phyloP scores from a whole-genome alignment of 768 basidiomycete genomes.

The Xanthoconium stramineum region DNA sequence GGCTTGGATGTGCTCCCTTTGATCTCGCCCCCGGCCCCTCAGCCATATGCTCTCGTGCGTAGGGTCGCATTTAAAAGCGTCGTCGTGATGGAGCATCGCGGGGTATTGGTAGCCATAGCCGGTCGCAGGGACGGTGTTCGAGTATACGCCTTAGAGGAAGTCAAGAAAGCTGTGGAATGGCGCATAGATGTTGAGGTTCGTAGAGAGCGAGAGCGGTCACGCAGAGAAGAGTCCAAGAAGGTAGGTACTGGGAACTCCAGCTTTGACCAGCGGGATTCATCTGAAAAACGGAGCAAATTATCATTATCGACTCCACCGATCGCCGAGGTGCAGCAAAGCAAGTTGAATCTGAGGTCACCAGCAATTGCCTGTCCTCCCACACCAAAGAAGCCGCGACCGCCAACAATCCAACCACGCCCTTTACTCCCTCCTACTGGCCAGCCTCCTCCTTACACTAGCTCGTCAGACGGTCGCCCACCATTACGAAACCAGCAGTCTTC shows the following conservation, averaged over 20 bases:
- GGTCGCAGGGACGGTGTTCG: constrained; percentile 83
- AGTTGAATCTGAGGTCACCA: constrained; percentile 19
- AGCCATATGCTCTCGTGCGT: constrained; percentile 80
- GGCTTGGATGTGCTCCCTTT: constrained; percentile 85
- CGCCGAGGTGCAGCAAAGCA: constrained; percentile 25
- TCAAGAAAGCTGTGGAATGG: constrained; percentile 86
- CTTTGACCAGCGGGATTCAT: constrained; percentile 36
- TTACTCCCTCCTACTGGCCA: constrained; percentile 40
- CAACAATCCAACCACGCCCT: constrained; percentile 23
- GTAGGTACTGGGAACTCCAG: constrained; percentile 35
- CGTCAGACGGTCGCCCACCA: constrained; percentile 29
- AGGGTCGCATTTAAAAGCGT: constrained; percentile 81
- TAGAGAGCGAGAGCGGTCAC: constrained; percentile 69
- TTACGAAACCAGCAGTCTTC: constrained; percentile 42
- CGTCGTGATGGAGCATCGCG: constrained; percentile 91
- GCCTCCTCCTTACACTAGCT: constrained; percentile 64
- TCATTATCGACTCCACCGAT: constrained; percentile 50
- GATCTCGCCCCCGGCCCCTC: constrained; percentile 64
- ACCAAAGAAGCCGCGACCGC: constrained; percentile 27
- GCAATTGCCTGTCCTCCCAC: constrained; percentile 11
- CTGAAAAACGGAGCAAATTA: constrained; percentile 47
- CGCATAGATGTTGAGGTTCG: constrained; percentile 76
- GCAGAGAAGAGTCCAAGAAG: constrained; percentile 66
- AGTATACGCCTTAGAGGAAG: constrained; percentile 84
- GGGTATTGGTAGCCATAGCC: constrained; percentile 87